A percentile compares a stretch with the other conserved stretches of the same genome.
These are phyloP conservation scores for Sisymbrium altissimum DNA, from an alignment of 345 rosid genomes.

Conservation along the genomic window DNA sequence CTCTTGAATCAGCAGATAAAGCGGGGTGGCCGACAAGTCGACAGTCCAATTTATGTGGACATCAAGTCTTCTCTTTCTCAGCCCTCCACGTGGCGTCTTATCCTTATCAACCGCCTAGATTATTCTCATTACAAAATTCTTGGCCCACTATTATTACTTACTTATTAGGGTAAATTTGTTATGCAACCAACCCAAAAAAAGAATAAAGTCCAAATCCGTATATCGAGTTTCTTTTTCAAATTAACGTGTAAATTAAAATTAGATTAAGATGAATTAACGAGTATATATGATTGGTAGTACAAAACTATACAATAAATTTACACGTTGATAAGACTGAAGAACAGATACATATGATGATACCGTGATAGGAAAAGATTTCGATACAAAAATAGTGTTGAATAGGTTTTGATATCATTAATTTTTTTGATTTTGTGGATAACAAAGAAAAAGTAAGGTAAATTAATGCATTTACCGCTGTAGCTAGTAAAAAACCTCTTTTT, in stretches of 20 bases:
- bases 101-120: conserved; percentile 29
- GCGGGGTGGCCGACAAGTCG: conserved; percentile 83
- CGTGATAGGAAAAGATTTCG: not conserved
- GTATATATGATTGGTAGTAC: too few species aligned
- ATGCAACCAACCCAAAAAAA: not conserved
- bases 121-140: not conserved
- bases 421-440: not conserved
- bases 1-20: conserved; percentile 44
- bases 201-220: not conserved
- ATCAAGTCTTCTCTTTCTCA: conserved; percentile 19
- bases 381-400: not conserved
- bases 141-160: conserved; percentile 20
- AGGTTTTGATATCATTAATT: not conserved
- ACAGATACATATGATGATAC: not conserved
- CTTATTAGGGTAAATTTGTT: not conserved
- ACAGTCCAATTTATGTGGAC: conserved; percentile 59
- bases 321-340: too few species aligned
- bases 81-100: conserved; percentile 48
- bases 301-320: too few species aligned
- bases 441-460: too few species aligned
- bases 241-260: not conserved
- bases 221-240: not conserved
- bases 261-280: too few species aligned
- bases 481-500: too few species aligned
- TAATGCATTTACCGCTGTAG: too few species aligned